Percentiles rank a stretch among this genome's conserved stretches.
Conservation (phyloP, 306 rosid species). For the Nissolia schottii region DNA sequence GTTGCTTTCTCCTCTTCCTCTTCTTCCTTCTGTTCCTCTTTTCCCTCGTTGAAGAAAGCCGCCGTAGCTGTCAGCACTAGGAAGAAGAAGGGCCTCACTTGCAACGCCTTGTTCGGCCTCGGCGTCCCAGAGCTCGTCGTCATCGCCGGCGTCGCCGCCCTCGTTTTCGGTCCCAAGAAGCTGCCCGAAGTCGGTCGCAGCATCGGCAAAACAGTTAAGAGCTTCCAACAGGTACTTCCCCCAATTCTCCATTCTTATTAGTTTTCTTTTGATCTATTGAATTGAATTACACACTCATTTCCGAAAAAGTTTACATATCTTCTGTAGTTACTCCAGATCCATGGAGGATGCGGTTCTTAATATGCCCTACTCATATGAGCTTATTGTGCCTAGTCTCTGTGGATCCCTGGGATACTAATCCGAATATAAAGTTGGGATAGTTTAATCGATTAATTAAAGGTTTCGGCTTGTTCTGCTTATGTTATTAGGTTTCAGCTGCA, state of each 20-base stretch:
- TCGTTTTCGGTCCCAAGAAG: constrained; percentile 92
- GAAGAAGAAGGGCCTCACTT: constrained; percentile 44
- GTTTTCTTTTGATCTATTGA: neutral
- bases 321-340: neutral
- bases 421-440: neutral
- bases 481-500: neutral
- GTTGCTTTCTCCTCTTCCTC: neutral
- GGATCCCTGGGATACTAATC: neutral
- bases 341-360: too few relatives aligned
- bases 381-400: neutral
- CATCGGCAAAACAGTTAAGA: constrained; percentile 89
- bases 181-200: constrained; percentile 96
- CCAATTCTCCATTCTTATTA: neutral
- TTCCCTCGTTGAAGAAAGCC: neutral
- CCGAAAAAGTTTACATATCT: neutral
- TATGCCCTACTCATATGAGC: neutral
- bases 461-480: neutral
- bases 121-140: constrained; percentile 91
- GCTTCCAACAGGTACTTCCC: constrained; percentile 87
- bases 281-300: neutral
- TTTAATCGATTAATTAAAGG: neutral
- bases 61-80: neutral
- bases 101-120: constrained; percentile 86
- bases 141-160: constrained; percentile 89
- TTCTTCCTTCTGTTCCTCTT: neutral